These are phyloP conservation scores for Posidonia oceanica DNA, from an alignment of 116 monocot species.

Conservation along the genomic window DNA sequence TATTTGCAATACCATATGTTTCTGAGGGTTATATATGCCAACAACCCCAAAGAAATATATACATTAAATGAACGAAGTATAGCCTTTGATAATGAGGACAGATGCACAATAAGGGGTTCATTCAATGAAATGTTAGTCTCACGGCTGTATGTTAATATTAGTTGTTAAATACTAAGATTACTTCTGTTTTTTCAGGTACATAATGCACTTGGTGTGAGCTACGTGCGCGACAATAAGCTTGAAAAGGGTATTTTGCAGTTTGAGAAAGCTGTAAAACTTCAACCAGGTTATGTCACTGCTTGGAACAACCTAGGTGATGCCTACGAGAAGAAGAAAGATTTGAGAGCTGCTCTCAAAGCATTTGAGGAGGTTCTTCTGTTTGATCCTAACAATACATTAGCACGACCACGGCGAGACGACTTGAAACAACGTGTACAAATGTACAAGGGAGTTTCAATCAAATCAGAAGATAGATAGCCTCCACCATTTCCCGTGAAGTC, in stretches of 20 bases:
- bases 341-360: slow-evolving; percentile 60
- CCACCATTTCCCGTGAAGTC: not conserved
- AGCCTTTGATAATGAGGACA: too few species aligned
- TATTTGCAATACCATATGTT: too few species aligned
- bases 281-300: slow-evolving; percentile 82
- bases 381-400: slow-evolving; percentile 86
- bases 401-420: slow-evolving; percentile 57
- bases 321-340: slow-evolving; percentile 77
- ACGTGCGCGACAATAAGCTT: slow-evolving; percentile 62
- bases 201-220: slow-evolving; percentile 90
- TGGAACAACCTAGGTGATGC: slow-evolving; percentile 97
- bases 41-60: too few species aligned
- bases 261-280: slow-evolving; percentile 76
- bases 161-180: not conserved
- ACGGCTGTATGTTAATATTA: not conserved
- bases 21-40: too few species aligned
- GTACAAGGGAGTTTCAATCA: slow-evolving; percentile 58
- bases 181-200: slow-evolving; percentile 40
- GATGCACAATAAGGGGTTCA: too few species aligned
- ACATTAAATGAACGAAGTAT: too few species aligned
- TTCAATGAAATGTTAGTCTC: not conserved
- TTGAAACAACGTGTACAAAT: slow-evolving; percentile 54
- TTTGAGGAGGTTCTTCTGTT: slow-evolving; percentile 93
- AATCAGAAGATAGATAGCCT: slow-evolving; percentile 16
- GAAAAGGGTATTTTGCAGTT: slow-evolving; percentile 76